Evolutionary conservation across 345 rosid species (phyloP).

Genomic region (Stellera chamaejasme): DNA sequence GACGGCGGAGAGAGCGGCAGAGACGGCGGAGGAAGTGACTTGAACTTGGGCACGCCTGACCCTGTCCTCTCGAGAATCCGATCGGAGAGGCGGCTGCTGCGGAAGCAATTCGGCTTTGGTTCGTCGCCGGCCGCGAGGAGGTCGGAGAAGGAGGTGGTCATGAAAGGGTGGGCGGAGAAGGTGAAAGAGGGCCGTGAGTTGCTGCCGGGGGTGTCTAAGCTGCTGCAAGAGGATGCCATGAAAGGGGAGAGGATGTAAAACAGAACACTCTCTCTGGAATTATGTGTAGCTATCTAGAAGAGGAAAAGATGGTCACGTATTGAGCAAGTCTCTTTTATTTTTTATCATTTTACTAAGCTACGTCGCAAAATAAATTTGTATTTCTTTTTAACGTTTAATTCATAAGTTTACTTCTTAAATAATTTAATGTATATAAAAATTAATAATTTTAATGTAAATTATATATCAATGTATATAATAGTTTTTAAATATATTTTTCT

Average conservation of each 20-base stretch:
- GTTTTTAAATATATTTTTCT: too few species aligned
- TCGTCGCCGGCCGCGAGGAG: constrained; percentile 34
- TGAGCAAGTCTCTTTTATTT: not conserved
- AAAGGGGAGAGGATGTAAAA: not conserved
- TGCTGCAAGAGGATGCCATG: constrained; percentile 39
- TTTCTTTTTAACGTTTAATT: too few species aligned
- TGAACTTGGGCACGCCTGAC: constrained; percentile 77
- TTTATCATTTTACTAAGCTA: not conserved
- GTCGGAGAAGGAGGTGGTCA: constrained; percentile 46
- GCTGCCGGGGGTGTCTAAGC: constrained; percentile 26
- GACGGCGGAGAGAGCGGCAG: constrained; percentile 70
- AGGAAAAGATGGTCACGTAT: constrained; percentile 24
- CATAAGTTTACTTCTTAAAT: too few species aligned
- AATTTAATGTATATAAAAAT: too few species aligned
- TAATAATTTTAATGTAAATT: too few species aligned
- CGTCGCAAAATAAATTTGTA: too few species aligned
- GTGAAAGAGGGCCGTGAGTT: constrained; percentile 15
- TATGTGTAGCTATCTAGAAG: constrained; percentile 1
- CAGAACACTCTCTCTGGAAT: not conserved
- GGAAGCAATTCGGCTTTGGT: not conserved
- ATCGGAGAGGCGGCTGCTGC: constrained; percentile 24
- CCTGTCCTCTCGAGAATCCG: constrained; percentile 47
- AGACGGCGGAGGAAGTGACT: constrained; percentile 70
- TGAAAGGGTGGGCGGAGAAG: constrained; percentile 27
- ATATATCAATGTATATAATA: too few species aligned